These are phyloP conservation scores for Vigna mungo DNA, from an alignment of 306 rosid species.

Conservation along the genomic window DNA sequence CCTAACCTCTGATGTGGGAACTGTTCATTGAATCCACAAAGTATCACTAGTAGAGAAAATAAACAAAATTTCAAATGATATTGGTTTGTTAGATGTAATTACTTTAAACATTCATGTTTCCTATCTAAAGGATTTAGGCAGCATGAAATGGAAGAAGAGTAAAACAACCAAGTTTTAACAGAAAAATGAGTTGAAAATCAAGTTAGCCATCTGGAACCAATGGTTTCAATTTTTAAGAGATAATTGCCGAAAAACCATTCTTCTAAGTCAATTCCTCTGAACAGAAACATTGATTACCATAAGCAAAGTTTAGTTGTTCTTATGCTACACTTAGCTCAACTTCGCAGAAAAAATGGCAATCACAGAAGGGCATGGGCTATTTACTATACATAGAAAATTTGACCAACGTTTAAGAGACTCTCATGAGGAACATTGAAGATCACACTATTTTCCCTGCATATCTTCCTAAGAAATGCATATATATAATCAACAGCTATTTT, in stretches of 20 bases:
- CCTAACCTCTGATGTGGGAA: background rate
- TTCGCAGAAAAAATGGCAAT: conserved; percentile 33
- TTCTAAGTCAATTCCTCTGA: conserved; percentile 24
- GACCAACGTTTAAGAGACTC: conserved; percentile 95
- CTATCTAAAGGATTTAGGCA: background rate
- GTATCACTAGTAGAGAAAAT: background rate
- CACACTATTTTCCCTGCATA: conserved; percentile 92
- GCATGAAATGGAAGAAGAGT: conserved; percentile 15
- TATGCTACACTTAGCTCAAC: conserved; percentile 40
- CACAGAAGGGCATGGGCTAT: conserved; percentile 34
- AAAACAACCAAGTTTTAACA: conserved; percentile 3
- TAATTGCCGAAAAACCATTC: conserved; percentile 21
- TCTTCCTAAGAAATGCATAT: conserved; percentile 89
- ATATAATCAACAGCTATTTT: conserved; percentile 82
- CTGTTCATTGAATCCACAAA: background rate
- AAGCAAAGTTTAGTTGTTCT: conserved; percentile 37
- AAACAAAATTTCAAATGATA: background rate
- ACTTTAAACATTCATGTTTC: background rate
- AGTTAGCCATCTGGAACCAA: background rate
- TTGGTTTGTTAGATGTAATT: background rate
- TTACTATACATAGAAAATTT: conserved; percentile 79
- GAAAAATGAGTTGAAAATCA: conserved; percentile 21
- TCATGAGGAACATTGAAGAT: conserved; percentile 98
- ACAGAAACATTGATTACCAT: conserved; percentile 37
- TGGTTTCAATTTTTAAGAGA: conserved; percentile 13